phyloP scores from a whole-genome alignment of 2,329 filamentous ascomycete species.

The Diaporthe caulivora region DNA sequence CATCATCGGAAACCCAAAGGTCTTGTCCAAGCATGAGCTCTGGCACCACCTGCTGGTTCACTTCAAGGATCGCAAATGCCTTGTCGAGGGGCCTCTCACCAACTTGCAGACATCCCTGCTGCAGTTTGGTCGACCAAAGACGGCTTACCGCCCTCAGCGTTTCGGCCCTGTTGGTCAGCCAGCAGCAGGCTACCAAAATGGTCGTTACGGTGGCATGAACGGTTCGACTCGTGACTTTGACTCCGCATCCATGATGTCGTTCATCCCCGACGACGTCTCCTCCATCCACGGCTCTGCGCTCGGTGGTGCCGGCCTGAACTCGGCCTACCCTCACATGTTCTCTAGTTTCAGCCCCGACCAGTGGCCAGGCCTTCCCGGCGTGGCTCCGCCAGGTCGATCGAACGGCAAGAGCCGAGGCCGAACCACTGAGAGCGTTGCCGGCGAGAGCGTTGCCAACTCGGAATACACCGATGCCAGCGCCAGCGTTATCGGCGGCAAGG shows the following conservation, averaged over 20 bases:
- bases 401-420: constrained; percentile 76
- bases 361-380: constrained; percentile 87
- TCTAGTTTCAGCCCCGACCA: constrained; percentile 88
- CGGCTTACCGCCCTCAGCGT: constrained; percentile 89
- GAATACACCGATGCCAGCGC: constrained; percentile 88
- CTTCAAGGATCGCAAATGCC: constrained; percentile 96
- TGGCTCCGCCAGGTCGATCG: constrained; percentile 67
- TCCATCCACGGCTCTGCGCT: constrained; percentile 94
- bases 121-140: constrained; percentile 94
- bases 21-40: constrained; percentile 95
- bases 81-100: constrained; percentile 93
- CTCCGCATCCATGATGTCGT: constrained; percentile 90
- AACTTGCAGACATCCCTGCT: constrained; percentile 96
- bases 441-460: constrained; percentile 91
- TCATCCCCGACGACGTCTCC: constrained; percentile 96
- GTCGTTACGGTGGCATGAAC: constrained; percentile 56
- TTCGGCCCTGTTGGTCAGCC: constrained; percentile 58
- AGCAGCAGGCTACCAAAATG: constrained; percentile 51
- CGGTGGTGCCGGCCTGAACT: constrained; percentile 83
- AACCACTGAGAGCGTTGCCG: constrained; percentile 83
- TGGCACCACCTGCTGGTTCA: constrained; percentile 97
- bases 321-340: constrained; percentile 95
- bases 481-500: constrained; percentile 81
- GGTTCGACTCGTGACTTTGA: constrained; percentile 71
- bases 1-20: constrained; percentile 97